Conservation (phyloP, 768 basidiomycete genomes). For the Boletus barrowsii region DNA sequence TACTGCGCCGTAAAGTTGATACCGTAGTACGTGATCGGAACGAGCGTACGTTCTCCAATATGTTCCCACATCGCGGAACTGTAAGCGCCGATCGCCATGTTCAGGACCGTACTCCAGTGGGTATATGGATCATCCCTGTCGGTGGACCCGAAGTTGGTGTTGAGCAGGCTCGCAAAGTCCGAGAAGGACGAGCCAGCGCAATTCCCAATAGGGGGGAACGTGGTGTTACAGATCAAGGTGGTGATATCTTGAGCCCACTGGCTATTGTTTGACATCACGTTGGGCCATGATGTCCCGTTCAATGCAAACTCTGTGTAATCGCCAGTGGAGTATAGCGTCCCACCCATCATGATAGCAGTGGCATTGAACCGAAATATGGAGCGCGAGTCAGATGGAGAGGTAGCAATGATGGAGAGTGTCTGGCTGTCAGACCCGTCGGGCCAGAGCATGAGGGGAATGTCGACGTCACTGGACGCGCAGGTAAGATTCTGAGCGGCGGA, state of each 20-base stretch:
- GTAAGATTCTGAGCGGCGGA: conserved; percentile 8
- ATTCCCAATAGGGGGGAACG: neutral
- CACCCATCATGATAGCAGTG: conserved; percentile 3
- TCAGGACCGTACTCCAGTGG: conserved; percentile 5
- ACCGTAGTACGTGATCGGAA: neutral
- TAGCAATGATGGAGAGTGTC: conserved; percentile 6
- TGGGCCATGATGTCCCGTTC: conserved; percentile 16
- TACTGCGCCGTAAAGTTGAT: neutral
- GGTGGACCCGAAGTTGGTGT: neutral
- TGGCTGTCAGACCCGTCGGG: conserved; percentile 4
- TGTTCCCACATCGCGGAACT: neutral
- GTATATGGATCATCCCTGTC: neutral
- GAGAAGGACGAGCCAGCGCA: neutral
- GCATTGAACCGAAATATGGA: conserved; percentile 9
- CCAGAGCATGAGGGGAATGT: neutral
- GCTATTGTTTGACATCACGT: conserved; percentile 1
- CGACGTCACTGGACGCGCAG: neutral
- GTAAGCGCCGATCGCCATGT: conserved; percentile 10
- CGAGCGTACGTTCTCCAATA: accelerated
- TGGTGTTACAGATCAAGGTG: conserved; percentile 11
- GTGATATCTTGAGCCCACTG: conserved; percentile 20
- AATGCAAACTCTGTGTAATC: conserved; percentile 8
- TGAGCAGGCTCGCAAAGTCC: conserved; percentile 3
- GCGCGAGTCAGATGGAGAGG: neutral
- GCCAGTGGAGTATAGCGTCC: conserved; percentile 5